phyloP scores from a whole-genome alignment of 345 rosid genomes.

The Aquilaria malaccensis region DNA sequence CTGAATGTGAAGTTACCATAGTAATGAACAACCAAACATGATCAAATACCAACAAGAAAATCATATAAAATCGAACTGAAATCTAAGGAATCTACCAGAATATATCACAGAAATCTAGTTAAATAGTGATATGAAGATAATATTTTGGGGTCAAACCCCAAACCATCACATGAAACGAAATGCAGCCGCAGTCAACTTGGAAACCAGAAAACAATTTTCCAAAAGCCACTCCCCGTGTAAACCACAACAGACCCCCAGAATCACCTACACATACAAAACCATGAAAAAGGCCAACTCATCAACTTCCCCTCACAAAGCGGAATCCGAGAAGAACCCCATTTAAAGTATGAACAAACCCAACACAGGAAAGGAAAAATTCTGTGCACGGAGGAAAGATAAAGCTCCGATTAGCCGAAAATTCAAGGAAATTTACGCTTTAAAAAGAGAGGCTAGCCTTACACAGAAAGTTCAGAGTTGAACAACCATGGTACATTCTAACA shows the following conservation, averaged over 20 bases:
- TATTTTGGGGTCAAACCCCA: constrained; percentile 12
- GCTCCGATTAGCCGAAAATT: not conserved
- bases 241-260: constrained; percentile 33
- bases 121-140: constrained; percentile 18
- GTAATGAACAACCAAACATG: constrained; percentile 28
- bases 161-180: constrained; percentile 21
- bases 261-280: constrained; percentile 8
- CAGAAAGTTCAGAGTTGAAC: constrained; percentile 5
- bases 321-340: constrained; percentile 19
- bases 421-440: not conserved
- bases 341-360: constrained; percentile 12
- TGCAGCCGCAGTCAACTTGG: constrained; percentile 18
- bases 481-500: not conserved
- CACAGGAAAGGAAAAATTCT: constrained; percentile 1
- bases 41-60: constrained; percentile 36
- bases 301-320: not conserved
- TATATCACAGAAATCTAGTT: constrained; percentile 26
- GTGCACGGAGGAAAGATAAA: not conserved
- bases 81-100: constrained; percentile 39
- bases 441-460: constrained; percentile 11
- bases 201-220: constrained; percentile 34
- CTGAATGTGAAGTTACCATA: constrained; percentile 12
- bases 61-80: constrained; percentile 32
- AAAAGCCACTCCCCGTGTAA: constrained; percentile 47
- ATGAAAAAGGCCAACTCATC: constrained; percentile 5